Conservation (phyloP, 148 eudicot genomes). For the Spergularia bocconei region DNA sequence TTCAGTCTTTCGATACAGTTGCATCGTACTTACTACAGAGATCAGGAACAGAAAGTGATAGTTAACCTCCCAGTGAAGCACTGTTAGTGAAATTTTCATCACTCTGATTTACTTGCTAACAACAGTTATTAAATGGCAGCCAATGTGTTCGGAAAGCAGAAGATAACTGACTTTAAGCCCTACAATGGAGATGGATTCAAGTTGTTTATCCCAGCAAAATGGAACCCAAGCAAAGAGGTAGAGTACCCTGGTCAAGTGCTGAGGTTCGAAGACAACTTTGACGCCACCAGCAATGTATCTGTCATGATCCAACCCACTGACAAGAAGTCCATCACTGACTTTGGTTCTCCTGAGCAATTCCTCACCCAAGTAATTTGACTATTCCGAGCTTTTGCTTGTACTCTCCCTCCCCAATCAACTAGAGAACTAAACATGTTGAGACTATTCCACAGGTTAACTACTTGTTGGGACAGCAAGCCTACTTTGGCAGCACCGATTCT, state of each 20-base stretch:
- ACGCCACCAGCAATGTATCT: conserved; percentile 62
- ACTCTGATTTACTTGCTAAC: not conserved
- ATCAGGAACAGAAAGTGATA: too few species aligned
- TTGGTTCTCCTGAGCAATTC: conserved; percentile 86
- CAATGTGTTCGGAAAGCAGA: conserved; percentile 90
- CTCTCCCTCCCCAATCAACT: not conserved
- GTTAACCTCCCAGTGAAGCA: not conserved
- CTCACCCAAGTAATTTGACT: conserved; percentile 51
- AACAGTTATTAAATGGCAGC: conserved; percentile 42
- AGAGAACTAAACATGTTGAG: not conserved
- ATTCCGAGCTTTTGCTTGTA: not conserved
- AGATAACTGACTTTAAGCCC: conserved; percentile 71
- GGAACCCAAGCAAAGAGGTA: conserved; percentile 95
- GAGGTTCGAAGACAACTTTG: conserved; percentile 93
- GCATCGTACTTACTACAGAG: too few species aligned
- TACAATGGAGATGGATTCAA: conserved; percentile 76
- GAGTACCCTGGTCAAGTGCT: conserved; percentile 94
- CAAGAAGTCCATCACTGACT: conserved; percentile 89
- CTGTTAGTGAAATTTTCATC: not conserved
- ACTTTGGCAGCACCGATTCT: conserved; percentile 77
- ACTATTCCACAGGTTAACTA: conserved; percentile 56
- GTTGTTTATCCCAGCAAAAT: conserved; percentile 68
- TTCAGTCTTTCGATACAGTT: too few species aligned
- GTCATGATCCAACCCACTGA: conserved; percentile 74
- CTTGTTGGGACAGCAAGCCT: conserved; percentile 84